Base-by-base conservation (phyloP, 139 green algal species). In the Chlorella sp. region DNA sequence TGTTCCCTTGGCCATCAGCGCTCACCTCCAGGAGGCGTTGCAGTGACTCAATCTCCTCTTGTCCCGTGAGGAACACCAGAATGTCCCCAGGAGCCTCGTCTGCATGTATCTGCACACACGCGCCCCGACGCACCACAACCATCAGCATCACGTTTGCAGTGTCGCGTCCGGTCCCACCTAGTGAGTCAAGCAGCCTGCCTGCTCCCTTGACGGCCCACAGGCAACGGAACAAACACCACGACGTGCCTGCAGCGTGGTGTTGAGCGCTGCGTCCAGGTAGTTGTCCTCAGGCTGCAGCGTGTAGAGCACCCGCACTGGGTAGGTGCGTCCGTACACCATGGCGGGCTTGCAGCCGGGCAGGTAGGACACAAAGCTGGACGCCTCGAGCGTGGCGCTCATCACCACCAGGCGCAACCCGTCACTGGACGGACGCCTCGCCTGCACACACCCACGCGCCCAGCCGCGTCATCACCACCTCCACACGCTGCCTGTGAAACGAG, bases 371-470 rank as follows among this genome's bases (percentile, higher is more conserved):
- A 82, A 85, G 36, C 76, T 80, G 3, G 62, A 76, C 0, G 91
- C 88, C 73, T 99, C 94, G 62, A 99, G 79, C 0, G 95, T 99
- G 67, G 95, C 95, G 42, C 83, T 93, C 95, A 99, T 99, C 32
- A 99, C 77, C 2, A 99, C 70, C 27, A 99, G 75, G 63, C 89
- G 85, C 31, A 97, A n/a, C n/a, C n/a, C 3, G 51, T 62, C 51
- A 10, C 51, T 24, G 5, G 51, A 3, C 3, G 51, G 51, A 17
- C 70, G 69, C 1, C 36, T 49, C n/a, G 68, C 63, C 73, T 83
- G 55, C 14, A n/a, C n/a, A n/a, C n/a, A n/a, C 10, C 6, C 42
- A 55, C 42, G 14, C 42, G 14, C 42, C 6, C 42, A 55, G 42
- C 10, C 42, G 42, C 14, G 42, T 55, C 10, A 14, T 55, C 42